Evolutionary conservation across 2,329 filamentous ascomycete species (phyloP).

Genomic region (Phialocephala subalpina): DNA sequence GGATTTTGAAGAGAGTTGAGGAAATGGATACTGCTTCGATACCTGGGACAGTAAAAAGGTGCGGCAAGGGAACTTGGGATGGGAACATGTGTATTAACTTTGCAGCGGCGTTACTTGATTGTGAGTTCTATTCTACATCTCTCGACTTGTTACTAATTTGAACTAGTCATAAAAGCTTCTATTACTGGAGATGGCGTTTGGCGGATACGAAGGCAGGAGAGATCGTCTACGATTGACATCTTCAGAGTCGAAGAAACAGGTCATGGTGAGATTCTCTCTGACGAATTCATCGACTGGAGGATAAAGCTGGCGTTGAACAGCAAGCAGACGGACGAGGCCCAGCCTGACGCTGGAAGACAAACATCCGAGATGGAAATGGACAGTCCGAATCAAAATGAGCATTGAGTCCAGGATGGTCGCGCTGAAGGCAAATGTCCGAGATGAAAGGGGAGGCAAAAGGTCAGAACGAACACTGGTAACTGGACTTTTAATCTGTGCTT

Average conservation of each 20-base stretch:
- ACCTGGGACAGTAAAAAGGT: constrained; percentile 75
- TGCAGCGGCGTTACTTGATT: constrained; percentile 77
- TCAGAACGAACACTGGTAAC: too few relatives aligned
- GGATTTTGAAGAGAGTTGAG: constrained; percentile 75
- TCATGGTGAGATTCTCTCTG: constrained; percentile 77
- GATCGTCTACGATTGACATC: constrained; percentile 73
- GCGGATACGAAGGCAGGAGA: constrained; percentile 74
- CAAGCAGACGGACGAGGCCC: background rate
- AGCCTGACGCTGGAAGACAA: background rate
- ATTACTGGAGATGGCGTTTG: constrained; percentile 77
- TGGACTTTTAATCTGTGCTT: too few relatives aligned
- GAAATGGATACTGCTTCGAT: constrained; percentile 84
- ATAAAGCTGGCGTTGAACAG: constrained; percentile 38
- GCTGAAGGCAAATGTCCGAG: too few relatives aligned
- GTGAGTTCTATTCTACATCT: constrained; percentile 54
- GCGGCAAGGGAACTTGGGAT: constrained; percentile 78
- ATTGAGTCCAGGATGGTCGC: too few relatives aligned
- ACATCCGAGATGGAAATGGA: background rate
- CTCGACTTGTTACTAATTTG: constrained; percentile 28
- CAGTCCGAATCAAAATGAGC: too few relatives aligned
- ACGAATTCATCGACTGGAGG: constrained; percentile 80
- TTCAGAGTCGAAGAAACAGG: constrained; percentile 77
- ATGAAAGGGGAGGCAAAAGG: too few relatives aligned
- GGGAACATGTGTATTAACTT: constrained; percentile 96
- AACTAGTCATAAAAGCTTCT: constrained; percentile 66